Conservation (phyloP, 805 yeast species). For the Metschnikowia anglica region DNA sequence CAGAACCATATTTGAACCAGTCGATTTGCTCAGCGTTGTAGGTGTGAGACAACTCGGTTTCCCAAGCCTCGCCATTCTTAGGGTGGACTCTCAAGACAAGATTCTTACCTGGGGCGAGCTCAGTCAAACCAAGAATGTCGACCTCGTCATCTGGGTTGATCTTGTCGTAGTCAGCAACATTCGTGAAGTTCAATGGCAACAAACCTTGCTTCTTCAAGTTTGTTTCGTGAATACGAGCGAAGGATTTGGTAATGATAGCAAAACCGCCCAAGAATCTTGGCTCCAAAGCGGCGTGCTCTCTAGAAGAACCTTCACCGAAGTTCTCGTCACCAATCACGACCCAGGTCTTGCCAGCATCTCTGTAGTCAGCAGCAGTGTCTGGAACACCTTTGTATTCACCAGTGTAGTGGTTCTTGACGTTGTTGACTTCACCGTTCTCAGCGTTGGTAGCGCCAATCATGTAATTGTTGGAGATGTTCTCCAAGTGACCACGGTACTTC, state of each 20-base stretch:
- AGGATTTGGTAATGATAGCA: conserved; percentile 95
- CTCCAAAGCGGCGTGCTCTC: conserved; percentile 99
- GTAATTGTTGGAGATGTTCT: conserved; percentile 97
- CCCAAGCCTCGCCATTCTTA: conserved; percentile 80
- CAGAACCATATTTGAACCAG: conserved; percentile 99
- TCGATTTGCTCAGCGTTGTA: conserved; percentile 95
- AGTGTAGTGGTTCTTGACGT: conserved; percentile 83
- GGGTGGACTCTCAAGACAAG: conserved; percentile 74
- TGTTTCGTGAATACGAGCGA: conserved; percentile 99
- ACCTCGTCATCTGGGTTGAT: conserved; percentile 88
- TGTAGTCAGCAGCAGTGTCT: conserved; percentile 92
- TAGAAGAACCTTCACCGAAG: conserved; percentile 99
- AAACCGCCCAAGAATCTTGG: conserved; percentile 99
- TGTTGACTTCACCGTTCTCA: conserved; percentile 93
- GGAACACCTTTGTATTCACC: conserved; percentile 95
- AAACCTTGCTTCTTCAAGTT: conserved; percentile 99
- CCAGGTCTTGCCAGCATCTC: conserved; percentile 91
- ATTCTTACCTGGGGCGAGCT: conserved; percentile 90
- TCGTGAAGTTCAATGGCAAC: conserved; percentile 90
- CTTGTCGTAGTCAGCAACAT: conserved; percentile 89
- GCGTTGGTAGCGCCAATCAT: conserved; percentile 99
- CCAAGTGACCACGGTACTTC: conserved; percentile 99
- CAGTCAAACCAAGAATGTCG: conserved; percentile 80
- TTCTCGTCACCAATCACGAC: conserved; percentile 98
- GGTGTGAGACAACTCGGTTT: conserved; percentile 90